Base-by-base conservation (phyloP, 306 rosid species). In the Glycine latifolia region DNA sequence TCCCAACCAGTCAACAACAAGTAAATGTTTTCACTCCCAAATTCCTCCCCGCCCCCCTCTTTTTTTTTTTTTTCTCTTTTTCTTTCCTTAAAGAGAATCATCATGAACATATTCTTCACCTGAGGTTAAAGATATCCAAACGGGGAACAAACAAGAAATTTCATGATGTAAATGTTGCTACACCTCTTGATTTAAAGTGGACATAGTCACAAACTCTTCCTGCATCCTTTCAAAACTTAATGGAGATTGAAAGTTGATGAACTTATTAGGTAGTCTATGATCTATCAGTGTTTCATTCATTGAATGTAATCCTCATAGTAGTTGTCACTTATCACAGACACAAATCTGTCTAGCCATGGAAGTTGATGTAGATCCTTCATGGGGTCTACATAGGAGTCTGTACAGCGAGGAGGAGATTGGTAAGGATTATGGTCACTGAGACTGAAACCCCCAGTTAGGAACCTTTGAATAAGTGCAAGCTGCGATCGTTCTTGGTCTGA, bases 291-390 rank as follows among this genome's bases (percentile, higher is more conserved):
- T 70, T 89, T 92, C 89, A 95, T 89, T 92, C 89, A 95, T 73
- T 89, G 95, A 69, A 87, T 87, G 73, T 86, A 93, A 81, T 95
- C 98, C 75, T 95, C 97, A 20, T 91, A 89, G 84, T 91, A 95
- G 89, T 87, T 89, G 81, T 95, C 98, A 67, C 97, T 95, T 82
- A 93, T 95, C 78, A 91, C 98, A 12, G 98, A 95, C 79, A 93
- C 99, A 26, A 95, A 93, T 78, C 94, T 90, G 89, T 95, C 98
- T 0, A 95, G 94, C 99, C 99, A 95, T 2, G 99, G 99, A 78
- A 95, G 95, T 88, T 95, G 99, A 84, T 91, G 94, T 39, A 95
- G 95, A 86, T 93, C 99, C 86, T 93, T 95, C 97, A 95, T 82
- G 39, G 94, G 87, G 63, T 95, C 99, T 11, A 62, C 91, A 2